Conservation (phyloP, 805 yeast species). For the Saccharomycopsis sp. region DNA sequence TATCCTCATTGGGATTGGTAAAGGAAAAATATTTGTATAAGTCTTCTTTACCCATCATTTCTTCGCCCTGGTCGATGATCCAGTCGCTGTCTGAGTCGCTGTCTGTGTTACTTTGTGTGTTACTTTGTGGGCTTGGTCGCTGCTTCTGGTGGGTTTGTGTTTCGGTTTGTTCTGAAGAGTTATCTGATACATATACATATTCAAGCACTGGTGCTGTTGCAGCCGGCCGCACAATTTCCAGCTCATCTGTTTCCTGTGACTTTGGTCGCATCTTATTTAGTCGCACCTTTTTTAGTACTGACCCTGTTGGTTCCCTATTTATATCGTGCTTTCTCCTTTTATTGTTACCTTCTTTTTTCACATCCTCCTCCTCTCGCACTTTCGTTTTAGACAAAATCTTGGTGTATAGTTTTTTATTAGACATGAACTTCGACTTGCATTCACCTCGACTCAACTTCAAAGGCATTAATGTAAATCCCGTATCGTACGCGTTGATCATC, state of each 20-base stretch:
- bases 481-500: not conserved
- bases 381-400: not conserved
- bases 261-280: not conserved
- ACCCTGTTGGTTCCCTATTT: not conserved
- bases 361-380: not conserved
- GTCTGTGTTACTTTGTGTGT: not conserved
- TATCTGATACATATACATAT: not conserved
- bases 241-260: not conserved
- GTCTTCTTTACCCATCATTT: not conserved
- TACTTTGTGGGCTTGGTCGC: too few relatives aligned
- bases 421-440: not conserved
- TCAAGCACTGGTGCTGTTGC: not conserved
- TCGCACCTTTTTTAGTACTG: not conserved
- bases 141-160: too few relatives aligned
- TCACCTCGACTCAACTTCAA: not conserved
- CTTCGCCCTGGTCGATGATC: conserved; percentile 2
- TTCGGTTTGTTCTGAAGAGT: not conserved
- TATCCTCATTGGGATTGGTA: not conserved
- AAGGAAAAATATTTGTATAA: not conserved
- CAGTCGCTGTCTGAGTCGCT: not conserved
- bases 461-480: not conserved
- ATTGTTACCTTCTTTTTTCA: not conserved
- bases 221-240: not conserved
- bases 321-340: not conserved
- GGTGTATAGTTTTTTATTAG: not conserved